Base-by-base conservation (phyloP, 495 filamentous ascomycete species). In the Paragyromitra xinjiangensis region DNA sequence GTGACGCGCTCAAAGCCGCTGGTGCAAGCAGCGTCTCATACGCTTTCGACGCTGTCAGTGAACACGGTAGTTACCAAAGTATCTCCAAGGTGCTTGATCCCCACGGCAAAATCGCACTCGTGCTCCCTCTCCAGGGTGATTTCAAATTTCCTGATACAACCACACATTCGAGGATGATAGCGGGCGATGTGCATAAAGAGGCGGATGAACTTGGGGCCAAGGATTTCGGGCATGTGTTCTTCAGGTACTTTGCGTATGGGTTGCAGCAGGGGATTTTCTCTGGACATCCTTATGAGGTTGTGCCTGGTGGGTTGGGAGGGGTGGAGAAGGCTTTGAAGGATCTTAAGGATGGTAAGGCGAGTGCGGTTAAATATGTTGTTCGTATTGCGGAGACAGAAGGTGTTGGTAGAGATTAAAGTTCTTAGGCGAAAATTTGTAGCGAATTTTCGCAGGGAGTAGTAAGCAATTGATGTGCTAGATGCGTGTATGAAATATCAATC, bases 331-430 rank as follows among this genome's bases (percentile, higher is more conserved):
- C 83, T 19, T 42, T 85, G 56, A 66, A 82, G 61, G 73, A 68
- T 6, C 66, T 86, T 19, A 79, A 65, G 51, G 81, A 80, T 14
- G 79, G 81, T 1, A 83, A 84, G 69, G 84, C 82, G n/a, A 84
- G 82, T 29, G 83, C 79, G 11, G 75, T 80, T 50, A 85, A 86
- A 61, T 72, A 81, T 16, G 78, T 85, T 12, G 81, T 69, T 37
- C 65, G 65, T 24, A 69, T 69, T 3, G 65, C 65, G 19, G 50
- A 69, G 4, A 69, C 65, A 11, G 65, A 69, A 44, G 65, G 65
- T 11, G 34, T 56, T 29, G 7, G 12, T 37, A 50, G 24, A 24
- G 44, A 48, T 7, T 16, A 2, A n/a, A 39, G 8, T 3, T 1
- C 19, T 29, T 55, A 67, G 45, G 22, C 1, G 4, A 44, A 3